Evolutionary conservation across 140 eudicot species (phyloP).

Genomic region (Oenanthe javanica): DNA sequence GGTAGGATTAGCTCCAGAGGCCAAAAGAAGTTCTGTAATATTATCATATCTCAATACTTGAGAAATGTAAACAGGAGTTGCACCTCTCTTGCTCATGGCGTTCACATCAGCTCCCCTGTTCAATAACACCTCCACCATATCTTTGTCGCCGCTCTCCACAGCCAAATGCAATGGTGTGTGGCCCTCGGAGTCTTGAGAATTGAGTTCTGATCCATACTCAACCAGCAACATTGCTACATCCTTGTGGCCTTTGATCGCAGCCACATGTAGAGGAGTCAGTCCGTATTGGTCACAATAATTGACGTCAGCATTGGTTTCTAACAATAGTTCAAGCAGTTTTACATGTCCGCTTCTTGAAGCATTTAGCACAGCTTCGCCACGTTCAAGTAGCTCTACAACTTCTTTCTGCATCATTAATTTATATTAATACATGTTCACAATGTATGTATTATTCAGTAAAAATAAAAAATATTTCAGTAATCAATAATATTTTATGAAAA

Average conservation of each 20-base stretch:
- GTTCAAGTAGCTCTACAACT: conserved; percentile 46
- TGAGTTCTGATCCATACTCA: conserved; percentile 54
- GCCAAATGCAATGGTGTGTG: conserved; percentile 69
- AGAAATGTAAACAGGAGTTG: conserved; percentile 53
- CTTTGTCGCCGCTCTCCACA: conserved; percentile 42
- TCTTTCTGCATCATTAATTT: conserved; percentile 30
- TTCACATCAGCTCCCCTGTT: conserved; percentile 60
- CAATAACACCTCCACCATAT: conserved; percentile 48
- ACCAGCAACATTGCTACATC: conserved; percentile 60
- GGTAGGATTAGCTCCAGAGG: conserved; percentile 14
- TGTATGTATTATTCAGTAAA: neutral
- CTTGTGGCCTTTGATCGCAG: conserved; percentile 65
- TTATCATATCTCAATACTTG: conserved; percentile 33
- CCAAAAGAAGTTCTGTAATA: conserved; percentile 29
- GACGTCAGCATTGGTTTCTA: conserved; percentile 48
- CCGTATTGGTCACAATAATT: conserved; percentile 59
- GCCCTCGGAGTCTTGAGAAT: conserved; percentile 45
- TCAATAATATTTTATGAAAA: no score
- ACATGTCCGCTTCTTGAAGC: conserved; percentile 66
- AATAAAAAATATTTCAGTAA: neutral
- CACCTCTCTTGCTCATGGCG: conserved; percentile 39
- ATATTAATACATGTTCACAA: neutral
- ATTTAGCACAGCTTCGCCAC: conserved; percentile 52
- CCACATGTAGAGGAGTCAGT: conserved; percentile 55
- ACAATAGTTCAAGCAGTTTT: conserved; percentile 29